Evolutionary conservation across 345 rosid species (phyloP).

Genomic region (Clausena lansium): DNA sequence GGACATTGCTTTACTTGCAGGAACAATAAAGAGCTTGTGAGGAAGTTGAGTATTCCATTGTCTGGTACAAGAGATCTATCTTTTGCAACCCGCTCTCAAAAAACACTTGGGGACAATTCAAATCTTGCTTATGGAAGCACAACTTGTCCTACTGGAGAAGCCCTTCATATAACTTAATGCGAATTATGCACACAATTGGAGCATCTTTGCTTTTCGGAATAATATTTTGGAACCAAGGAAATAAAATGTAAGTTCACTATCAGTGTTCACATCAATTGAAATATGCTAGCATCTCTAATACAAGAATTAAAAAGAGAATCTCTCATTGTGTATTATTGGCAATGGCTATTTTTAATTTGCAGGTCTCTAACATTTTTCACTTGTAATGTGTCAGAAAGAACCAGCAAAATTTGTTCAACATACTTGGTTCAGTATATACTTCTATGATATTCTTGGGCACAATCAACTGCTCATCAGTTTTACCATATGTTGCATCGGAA

Average conservation of each 20-base stretch:
- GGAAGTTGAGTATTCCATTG: constrained; percentile 42
- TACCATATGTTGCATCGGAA: background rate
- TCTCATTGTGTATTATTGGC: no score
- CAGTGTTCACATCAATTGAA: background rate
- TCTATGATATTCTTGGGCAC: background rate
- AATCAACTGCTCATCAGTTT: background rate
- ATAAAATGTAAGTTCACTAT: background rate
- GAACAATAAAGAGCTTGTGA: constrained; percentile 43
- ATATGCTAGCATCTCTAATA: background rate
- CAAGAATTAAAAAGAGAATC: no score
- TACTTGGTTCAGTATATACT: background rate
- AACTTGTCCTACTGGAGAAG: constrained; percentile 77
- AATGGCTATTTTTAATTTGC: background rate
- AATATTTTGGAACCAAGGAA: background rate
- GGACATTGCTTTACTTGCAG: constrained; percentile 18
- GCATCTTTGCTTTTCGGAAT: background rate
- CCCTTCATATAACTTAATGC: constrained; percentile 25
- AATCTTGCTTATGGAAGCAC: constrained; percentile 74
- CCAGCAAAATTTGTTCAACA: background rate
- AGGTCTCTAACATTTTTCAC: background rate
- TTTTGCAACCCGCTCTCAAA: constrained; percentile 50
- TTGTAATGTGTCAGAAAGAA: background rate
- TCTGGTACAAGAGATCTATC: constrained; percentile 48
- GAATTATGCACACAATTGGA: background rate
- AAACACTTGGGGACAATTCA: constrained; percentile 64